phyloP scores from a whole-genome alignment of 2,329 filamentous ascomycete genomes.

The Aureobasidium subglaciale region DNA sequence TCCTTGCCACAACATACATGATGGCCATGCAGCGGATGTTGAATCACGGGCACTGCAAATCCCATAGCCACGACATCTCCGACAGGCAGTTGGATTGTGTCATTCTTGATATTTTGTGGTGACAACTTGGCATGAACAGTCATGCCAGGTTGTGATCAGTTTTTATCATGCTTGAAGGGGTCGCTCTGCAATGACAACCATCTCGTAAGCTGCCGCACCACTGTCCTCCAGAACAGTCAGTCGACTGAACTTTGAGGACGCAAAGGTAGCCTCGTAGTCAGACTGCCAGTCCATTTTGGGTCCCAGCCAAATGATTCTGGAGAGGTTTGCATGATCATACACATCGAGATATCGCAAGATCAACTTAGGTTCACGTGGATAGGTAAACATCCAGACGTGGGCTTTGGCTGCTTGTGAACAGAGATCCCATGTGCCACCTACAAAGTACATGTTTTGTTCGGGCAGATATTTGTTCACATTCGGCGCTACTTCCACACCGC shows the following conservation, averaged over 20 bases:
- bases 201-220: conserved; percentile 19
- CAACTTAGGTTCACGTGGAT: conserved; percentile 43
- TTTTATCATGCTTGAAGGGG: background rate
- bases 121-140: no score
- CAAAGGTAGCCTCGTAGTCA: conserved; percentile 21
- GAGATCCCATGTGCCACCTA: conserved; percentile 39
- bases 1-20: no score
- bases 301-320: conserved; percentile 37
- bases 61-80: no score
- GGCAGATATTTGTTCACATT: conserved; percentile 41
- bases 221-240: conserved; percentile 17
- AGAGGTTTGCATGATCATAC: conserved; percentile 26
- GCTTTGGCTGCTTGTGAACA: conserved; percentile 37
- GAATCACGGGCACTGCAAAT: no score
- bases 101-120: no score
- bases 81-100: no score
- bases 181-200: conserved; percentile 19
- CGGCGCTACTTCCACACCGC: conserved; percentile 44
- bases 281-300: conserved; percentile 37
- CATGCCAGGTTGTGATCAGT: no score
- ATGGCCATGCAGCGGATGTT: no score
- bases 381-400: conserved; percentile 46
- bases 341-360: conserved; percentile 38
- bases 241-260: conserved; percentile 1
- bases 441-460: conserved; percentile 34